These are phyloP conservation scores for Ophiocordyceps polyrhachis-furcata DNA, from an alignment of 2,329 filamentous ascomycete species.

Conservation along the genomic window DNA sequence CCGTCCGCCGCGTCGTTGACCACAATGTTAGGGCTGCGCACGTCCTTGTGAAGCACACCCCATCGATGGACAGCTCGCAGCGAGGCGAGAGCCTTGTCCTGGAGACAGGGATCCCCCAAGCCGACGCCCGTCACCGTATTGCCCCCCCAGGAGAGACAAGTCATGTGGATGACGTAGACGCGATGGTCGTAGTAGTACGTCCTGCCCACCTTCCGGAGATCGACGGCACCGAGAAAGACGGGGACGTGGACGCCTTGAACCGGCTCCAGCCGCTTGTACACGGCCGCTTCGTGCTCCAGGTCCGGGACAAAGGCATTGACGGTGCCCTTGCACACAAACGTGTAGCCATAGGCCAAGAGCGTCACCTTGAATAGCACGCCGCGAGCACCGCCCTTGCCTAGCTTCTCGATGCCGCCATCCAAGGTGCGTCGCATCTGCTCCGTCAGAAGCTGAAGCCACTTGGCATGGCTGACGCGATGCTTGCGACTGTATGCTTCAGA, in stretches of 20 bases:
- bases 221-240: conserved; percentile 18
- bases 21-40: conserved; percentile 10
- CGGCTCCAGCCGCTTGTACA: conserved; percentile 15
- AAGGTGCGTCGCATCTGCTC: conserved; percentile 12
- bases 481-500: not conserved
- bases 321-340: conserved; percentile 22
- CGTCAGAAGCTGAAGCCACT: conserved; percentile 12
- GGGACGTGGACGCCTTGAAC: conserved; percentile 18
- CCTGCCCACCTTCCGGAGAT: conserved; percentile 14
- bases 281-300: conserved; percentile 15
- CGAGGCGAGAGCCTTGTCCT: conserved; percentile 2
- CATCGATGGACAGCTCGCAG: conserved; percentile 8
- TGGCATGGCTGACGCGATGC: conserved; percentile 11
- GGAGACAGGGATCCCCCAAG: not conserved
- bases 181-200: conserved; percentile 15
- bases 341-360: conserved; percentile 22
- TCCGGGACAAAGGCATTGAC: conserved; percentile 12
- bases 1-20: conserved; percentile 7
- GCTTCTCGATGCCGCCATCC: conserved; percentile 11
- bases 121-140: not conserved
- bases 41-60: conserved; percentile 11
- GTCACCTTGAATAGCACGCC: conserved; percentile 22
- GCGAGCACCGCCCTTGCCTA: conserved; percentile 14
- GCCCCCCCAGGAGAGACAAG: conserved; percentile 18
- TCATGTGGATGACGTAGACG: conserved; percentile 15